These are phyloP conservation scores for Monosporozyma aerobia DNA, from an alignment of 805 yeast species.

Conservation along the genomic window DNA sequence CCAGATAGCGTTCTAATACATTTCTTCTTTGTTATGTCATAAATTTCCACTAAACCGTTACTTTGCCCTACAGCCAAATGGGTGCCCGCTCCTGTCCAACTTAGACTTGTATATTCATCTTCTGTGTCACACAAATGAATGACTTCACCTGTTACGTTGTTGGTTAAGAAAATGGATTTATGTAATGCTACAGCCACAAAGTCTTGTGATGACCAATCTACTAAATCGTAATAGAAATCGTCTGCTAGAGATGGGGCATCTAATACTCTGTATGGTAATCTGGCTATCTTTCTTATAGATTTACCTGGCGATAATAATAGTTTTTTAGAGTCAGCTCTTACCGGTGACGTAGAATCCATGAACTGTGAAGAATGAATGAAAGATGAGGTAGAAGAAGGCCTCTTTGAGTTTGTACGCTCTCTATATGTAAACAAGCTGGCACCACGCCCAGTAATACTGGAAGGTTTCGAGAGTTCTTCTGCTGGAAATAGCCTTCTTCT, in stretches of 20 bases:
- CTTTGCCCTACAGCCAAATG: constrained; percentile 90
- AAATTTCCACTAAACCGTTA: constrained; percentile 81
- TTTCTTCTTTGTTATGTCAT: constrained; percentile 80
- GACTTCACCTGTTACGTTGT: constrained; percentile 76
- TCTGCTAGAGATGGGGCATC: constrained; percentile 96
- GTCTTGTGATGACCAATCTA: constrained; percentile 93
- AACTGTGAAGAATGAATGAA: constrained; percentile 51
- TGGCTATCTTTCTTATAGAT: constrained; percentile 66
- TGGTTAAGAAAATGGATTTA: constrained; percentile 82
- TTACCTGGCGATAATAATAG: constrained; percentile 74
- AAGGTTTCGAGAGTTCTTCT: constrained; percentile 17
- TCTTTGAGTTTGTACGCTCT: constrained; percentile 49
- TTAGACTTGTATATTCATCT: constrained; percentile 72
- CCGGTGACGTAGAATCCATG: constrained; percentile 65
- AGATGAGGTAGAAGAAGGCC: constrained; percentile 51
- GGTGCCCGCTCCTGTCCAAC: constrained; percentile 93
- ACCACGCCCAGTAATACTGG: constrained; percentile 27
- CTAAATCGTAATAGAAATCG: constrained; percentile 82
- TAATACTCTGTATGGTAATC: constrained; percentile 83
- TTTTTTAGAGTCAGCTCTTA: constrained; percentile 78
- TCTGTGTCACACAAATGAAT: constrained; percentile 67
- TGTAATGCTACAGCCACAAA: constrained; percentile 85
- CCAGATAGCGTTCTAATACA: constrained; percentile 90
- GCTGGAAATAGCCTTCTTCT: constrained; percentile 22
- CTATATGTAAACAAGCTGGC: constrained; percentile 67